Conservation (phyloP, 768 basidiomycete species). For the Phallus indusiatus region DNA sequence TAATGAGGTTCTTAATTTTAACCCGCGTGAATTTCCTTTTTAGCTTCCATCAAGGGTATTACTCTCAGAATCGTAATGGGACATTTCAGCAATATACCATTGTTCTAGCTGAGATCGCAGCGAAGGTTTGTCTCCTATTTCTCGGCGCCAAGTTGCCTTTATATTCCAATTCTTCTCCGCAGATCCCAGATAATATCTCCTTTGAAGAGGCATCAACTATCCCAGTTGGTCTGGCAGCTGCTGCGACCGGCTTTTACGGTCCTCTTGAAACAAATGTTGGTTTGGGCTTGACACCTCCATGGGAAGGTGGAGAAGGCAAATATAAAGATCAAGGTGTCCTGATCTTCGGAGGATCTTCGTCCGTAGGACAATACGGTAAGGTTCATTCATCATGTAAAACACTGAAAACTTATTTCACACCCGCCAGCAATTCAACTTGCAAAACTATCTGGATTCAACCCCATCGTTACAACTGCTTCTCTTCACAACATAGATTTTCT, state of each 20-base stretch:
- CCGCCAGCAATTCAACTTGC: slow-evolving; percentile 29
- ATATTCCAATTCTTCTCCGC: neutral
- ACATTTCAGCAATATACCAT: slow-evolving; percentile 34
- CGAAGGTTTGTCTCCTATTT: slow-evolving; percentile 25
- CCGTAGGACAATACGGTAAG: slow-evolving; percentile 42
- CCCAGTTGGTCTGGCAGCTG: slow-evolving; percentile 39
- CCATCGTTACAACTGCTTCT: slow-evolving; percentile 26
- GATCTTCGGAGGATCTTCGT: slow-evolving; percentile 39
- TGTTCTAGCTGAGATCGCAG: slow-evolving; percentile 28
- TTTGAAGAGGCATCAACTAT: slow-evolving; percentile 42
- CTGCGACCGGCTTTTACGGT: slow-evolving; percentile 40
- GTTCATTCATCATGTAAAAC: slow-evolving; percentile 3
- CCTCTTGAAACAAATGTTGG: slow-evolving; percentile 27
- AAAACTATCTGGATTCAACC: slow-evolving; percentile 31
- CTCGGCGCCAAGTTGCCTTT: neutral
- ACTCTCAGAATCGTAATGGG: slow-evolving; percentile 27
- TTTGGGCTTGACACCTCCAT: slow-evolving; percentile 26
- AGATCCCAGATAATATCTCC: slow-evolving; percentile 39
- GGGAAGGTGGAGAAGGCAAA: slow-evolving; percentile 28
- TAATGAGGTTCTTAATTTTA: neutral
- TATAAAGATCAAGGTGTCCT: slow-evolving; percentile 37
- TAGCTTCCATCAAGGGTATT: slow-evolving; percentile 23
- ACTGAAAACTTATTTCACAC: slow-evolving; percentile 15
- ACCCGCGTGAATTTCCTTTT: slow-evolving; percentile 2
- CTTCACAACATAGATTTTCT: slow-evolving; percentile 28